Evolutionary conservation across 257 asterid species (phyloP), one percentile per base, ranked within the genome.

Genomic region (Solanum sejunctum): DNA sequence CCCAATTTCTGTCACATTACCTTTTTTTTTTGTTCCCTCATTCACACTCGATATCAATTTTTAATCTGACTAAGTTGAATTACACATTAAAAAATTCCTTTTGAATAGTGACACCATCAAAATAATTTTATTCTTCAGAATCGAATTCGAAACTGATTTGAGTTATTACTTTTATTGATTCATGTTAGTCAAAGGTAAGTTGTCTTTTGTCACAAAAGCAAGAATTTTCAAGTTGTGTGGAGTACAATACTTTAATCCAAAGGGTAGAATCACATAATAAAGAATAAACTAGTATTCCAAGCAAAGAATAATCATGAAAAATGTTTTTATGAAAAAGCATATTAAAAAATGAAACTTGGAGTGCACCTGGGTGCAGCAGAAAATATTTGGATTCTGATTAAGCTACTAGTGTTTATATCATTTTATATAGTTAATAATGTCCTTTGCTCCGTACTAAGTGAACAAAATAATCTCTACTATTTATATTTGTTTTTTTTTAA

Each of bases 281-380:
- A 6, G 51, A 32, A 78, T n/a, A 36, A 84, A 75, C 13, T 45
- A 41, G 10, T 83, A 56, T 78, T 58, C 43, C 81, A 52, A 39
- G 75, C 84, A 82, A 83, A 84, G 67, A 64, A 77, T 58, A 79
- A 84, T 78, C 32, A 83, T 54, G 80, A 81, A 43, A 83, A 39
- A 39, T 51, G 60, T 60, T 15, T 6, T 32, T 32, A 32, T 32
- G 61, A 28, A 77, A 77, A 26, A 78, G 6, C 64, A 52, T 52
- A 51, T 32, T 3, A 73, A 11, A 5, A 12, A 1, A 28, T 26
- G 15, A 26, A 77, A 26, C 45, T 51, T 51, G 82, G 63, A 77
- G 45, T 23, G 13, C 82, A 77, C 63, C 63, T 51, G 23, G n/a
- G 26, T 77, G 26, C 82, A 78, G 64, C 47, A 23, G 82, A 52